Percentiles rank a stretch among this genome's conserved stretches.
Evolutionary conservation across 768 basidiomycete species (phyloP).

Genomic region (Chlorophyllum brunneum): DNA sequence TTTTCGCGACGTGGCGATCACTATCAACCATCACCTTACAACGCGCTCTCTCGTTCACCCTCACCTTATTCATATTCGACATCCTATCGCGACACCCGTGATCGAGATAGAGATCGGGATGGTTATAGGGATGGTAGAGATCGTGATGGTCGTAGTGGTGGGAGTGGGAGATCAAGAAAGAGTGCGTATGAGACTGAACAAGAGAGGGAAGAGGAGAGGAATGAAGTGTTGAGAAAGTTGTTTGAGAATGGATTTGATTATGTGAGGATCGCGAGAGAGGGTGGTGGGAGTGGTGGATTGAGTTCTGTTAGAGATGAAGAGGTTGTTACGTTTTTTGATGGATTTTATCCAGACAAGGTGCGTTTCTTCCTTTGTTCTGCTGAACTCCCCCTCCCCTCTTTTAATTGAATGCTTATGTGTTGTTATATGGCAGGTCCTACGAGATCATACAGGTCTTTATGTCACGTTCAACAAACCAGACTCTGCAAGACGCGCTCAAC

Average conservation of each 20-base stretch:
- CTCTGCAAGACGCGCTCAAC: constrained; percentile 62
- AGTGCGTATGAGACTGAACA: constrained; percentile 22
- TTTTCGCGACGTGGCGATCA: constrained; percentile 10
- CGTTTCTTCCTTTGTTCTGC: constrained; percentile 21
- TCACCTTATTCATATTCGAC: constrained; percentile 11
- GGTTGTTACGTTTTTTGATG: constrained; percentile 62
- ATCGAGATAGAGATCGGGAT: constrained; percentile 6
- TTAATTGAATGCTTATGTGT: constrained; percentile 12
- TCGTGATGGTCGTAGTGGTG: neutral
- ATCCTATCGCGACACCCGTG: constrained; percentile 11
- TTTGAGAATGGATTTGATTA: constrained; percentile 64
- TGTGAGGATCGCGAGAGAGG: constrained; percentile 46
- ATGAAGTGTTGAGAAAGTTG: constrained; percentile 45
- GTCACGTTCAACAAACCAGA: constrained; percentile 69
- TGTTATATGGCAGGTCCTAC: constrained; percentile 50
- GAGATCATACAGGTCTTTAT: constrained; percentile 72
- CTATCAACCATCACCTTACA: constrained; percentile 11
- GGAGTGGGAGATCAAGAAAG: constrained; percentile 1
- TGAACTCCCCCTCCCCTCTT: neutral
- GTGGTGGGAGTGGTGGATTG: constrained; percentile 39
- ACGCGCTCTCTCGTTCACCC: constrained; percentile 3
- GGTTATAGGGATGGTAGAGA: neutral
- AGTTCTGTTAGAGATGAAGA: constrained; percentile 60
- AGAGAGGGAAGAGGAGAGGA: constrained; percentile 33
- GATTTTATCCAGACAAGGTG: constrained; percentile 73